phyloP scores from a whole-genome alignment of 768 basidiomycete species.

The Phaeotremella fagi region DNA sequence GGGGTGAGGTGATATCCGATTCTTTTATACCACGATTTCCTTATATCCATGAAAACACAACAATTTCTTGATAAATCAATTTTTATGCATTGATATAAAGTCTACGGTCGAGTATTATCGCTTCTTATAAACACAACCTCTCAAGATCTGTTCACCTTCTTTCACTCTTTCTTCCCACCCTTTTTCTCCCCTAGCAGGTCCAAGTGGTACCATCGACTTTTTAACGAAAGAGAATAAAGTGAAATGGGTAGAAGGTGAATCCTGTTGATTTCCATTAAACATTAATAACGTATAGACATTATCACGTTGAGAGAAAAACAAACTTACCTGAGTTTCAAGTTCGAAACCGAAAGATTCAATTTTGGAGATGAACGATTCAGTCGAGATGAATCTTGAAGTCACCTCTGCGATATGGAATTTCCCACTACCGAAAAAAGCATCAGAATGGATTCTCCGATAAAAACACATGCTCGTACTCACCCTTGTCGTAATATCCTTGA shows the following conservation, averaged over 20 bases:
- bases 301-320: not conserved
- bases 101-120: conserved; percentile 25
- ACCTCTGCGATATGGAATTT: conserved; percentile 49
- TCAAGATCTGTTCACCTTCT: conserved; percentile 46
- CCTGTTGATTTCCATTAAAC: conserved; percentile 20
- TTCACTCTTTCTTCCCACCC: conserved; percentile 43
- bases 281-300: too few species aligned
- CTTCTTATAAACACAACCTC: conserved; percentile 50
- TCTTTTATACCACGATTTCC: not conserved
- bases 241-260: conserved; percentile 48
- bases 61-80: too few species aligned
- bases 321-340: conserved; percentile 35
- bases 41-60: too few species aligned
- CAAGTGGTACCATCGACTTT: conserved; percentile 30
- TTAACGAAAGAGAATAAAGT: conserved; percentile 46
- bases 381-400: conserved; percentile 46
- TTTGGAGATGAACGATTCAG: conserved; percentile 39
- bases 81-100: too few species aligned
- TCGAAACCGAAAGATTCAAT: conserved; percentile 47
- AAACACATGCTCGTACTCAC: conserved; percentile 54
- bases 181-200: conserved; percentile 31
- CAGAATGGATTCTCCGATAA: not conserved
- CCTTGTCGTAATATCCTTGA: conserved; percentile 78
- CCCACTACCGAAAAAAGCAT: conserved; percentile 23
- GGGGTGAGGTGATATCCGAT: not conserved